These are phyloP conservation scores for Globomyces pollinis-pini DNA, from an alignment of 192 early-diverging fungal genomes.

Conservation along the genomic window DNA sequence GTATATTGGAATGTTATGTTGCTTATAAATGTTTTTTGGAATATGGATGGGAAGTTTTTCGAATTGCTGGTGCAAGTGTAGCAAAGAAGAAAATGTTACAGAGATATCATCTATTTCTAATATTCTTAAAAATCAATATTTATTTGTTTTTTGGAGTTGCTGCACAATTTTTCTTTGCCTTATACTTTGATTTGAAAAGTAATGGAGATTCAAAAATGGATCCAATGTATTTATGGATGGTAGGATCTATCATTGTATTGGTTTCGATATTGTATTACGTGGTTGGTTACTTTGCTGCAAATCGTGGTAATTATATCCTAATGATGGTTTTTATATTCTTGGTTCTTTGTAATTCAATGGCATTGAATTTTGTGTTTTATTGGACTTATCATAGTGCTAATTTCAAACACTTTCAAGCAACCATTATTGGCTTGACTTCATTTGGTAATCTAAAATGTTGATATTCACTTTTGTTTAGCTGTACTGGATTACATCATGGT, in stretches of 20 bases:
- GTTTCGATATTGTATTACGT: not conserved
- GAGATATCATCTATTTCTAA: conserved; percentile 31
- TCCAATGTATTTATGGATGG: not conserved
- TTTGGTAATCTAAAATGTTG: no score
- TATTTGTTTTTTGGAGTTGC: conserved; percentile 21
- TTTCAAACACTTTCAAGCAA: no score
- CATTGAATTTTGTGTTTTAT: no score
- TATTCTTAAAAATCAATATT: conserved; percentile 32
- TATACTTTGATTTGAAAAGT: not conserved
- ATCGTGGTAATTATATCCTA: no score
- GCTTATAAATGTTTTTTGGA: conserved; percentile 23
- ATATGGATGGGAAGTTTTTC: conserved; percentile 32
- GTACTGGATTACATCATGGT: no score
- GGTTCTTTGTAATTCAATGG: no score
- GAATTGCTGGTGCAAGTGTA: conserved; percentile 32
- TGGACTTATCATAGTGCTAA: no score
- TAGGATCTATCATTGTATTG: conserved; percentile 1
- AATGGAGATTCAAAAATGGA: not conserved
- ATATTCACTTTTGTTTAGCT: no score
- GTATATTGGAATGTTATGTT: conserved; percentile 13
- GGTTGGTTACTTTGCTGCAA: not conserved
- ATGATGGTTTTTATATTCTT: no score
- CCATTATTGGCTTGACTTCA: no score
- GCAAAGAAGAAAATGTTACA: conserved; percentile 22
- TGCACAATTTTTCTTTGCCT: not conserved